A percentile compares a stretch with the other conserved stretches of the same genome.
Conservation (phyloP, 2,329 filamentous ascomycete genomes). For the Myrmaecium sp. region DNA sequence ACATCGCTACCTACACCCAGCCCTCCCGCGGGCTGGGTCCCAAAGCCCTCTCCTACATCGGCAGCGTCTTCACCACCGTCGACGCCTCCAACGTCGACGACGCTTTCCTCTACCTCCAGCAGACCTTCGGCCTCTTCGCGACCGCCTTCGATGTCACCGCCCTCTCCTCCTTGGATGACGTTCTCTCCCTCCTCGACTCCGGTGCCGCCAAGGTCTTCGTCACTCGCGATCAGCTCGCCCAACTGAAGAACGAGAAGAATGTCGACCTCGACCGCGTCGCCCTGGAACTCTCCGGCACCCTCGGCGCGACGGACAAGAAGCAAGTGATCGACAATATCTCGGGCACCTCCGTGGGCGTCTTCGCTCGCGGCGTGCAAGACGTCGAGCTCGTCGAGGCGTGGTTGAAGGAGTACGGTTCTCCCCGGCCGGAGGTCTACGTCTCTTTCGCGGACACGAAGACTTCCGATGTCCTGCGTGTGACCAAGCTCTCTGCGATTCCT, state of each 20-base stretch:
- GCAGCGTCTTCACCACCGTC: slow-evolving; percentile 38
- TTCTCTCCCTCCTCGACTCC: slow-evolving; percentile 66
- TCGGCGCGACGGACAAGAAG: slow-evolving; percentile 20
- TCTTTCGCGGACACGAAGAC: slow-evolving; percentile 26
- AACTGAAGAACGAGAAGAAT: slow-evolving; percentile 33
- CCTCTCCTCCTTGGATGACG: slow-evolving; percentile 51
- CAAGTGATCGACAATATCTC: slow-evolving; percentile 23
- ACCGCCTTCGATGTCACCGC: slow-evolving; percentile 63
- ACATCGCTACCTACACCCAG: slow-evolving; percentile 26
- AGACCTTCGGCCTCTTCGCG: slow-evolving; percentile 37
- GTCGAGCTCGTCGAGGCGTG: slow-evolving; percentile 27
- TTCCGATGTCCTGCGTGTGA: slow-evolving; percentile 24
- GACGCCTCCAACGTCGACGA: slow-evolving; percentile 30
- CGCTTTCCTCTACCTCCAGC: slow-evolving; percentile 35
- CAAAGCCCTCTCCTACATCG: slow-evolving; percentile 38
- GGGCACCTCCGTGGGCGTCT: slow-evolving; percentile 28
- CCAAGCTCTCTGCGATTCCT: slow-evolving; percentile 39
- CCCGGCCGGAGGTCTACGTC: slow-evolving; percentile 33
- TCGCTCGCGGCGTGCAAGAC: slow-evolving; percentile 25
- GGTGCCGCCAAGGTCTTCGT: slow-evolving; percentile 80
- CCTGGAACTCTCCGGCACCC: slow-evolving; percentile 30
- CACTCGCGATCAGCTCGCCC: slow-evolving; percentile 46
- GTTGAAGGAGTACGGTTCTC: slow-evolving; percentile 32
- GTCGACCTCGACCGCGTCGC: slow-evolving; percentile 41
- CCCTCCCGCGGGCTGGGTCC: slow-evolving; percentile 33